These are phyloP conservation scores for Sporisorium exsertum DNA, from an alignment of 1,284 basidiomycete species.

Conservation along the genomic window DNA sequence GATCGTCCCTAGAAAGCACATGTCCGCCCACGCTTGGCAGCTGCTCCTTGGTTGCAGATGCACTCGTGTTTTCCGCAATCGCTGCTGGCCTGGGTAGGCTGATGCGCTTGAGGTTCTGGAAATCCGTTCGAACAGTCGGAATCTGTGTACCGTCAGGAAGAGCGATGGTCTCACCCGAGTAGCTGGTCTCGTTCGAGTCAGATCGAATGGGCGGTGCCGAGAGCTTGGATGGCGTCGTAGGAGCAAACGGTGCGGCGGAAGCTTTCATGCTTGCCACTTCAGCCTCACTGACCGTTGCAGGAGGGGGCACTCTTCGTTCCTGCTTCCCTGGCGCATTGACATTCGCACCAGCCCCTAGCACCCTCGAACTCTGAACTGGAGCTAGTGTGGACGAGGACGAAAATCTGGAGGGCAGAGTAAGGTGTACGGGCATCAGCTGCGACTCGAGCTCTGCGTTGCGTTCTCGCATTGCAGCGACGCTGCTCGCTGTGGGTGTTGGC, in stretches of 20 bases:
- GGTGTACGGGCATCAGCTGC: constrained; percentile 37
- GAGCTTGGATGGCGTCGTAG: constrained; percentile 26
- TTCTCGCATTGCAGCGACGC: constrained; percentile 42
- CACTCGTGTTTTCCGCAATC: neutral
- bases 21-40: constrained; percentile 39
- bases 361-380: neutral
- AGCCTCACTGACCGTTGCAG: constrained; percentile 5
- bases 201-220: constrained; percentile 36
- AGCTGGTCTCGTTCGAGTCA: constrained; percentile 31
- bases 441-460: constrained; percentile 27
- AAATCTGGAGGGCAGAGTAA: constrained; percentile 33
- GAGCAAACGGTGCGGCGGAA: constrained; percentile 30
- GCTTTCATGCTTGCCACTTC: constrained; percentile 38
- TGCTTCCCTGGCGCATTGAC: neutral
- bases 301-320: neutral
- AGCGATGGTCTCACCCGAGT: constrained; percentile 29
- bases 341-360: constrained; percentile 1
- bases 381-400: constrained; percentile 18
- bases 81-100: constrained; percentile 20
- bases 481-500: constrained; percentile 54
- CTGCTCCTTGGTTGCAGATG: neutral
- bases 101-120: constrained; percentile 52
- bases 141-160: constrained; percentile 41
- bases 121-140: constrained; percentile 47
- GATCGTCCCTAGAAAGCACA: constrained; percentile 22